Evolutionary conservation across 768 basidiomycete genomes (phyloP).

Genomic region (Leccinum arenicola): DNA sequence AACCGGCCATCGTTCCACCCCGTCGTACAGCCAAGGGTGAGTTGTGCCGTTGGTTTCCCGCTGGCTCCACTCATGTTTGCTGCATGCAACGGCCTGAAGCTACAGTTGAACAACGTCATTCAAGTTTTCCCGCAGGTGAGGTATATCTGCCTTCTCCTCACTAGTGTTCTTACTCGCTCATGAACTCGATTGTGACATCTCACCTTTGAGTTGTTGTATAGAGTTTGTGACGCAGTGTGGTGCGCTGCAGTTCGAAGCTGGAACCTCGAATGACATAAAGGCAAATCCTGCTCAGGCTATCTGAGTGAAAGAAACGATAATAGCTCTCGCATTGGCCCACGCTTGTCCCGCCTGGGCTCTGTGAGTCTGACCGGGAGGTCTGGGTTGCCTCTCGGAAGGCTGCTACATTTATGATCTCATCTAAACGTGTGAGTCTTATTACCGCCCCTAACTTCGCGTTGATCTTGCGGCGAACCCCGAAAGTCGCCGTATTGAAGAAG

Average conservation of each 20-base stretch:
- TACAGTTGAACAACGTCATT: background rate
- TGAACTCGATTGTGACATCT: background rate
- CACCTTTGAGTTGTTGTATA: conserved; percentile 5
- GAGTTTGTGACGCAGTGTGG: background rate
- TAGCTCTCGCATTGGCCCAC: background rate
- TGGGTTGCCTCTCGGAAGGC: conserved; percentile 5
- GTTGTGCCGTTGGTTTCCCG: background rate
- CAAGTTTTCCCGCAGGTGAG: conserved; percentile 15
- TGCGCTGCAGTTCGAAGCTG: background rate
- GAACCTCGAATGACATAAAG: conserved; percentile 13
- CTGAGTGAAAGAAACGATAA: conserved; percentile 13
- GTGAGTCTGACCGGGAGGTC: background rate
- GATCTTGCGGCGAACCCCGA: conserved; percentile 61
- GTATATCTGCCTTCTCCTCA: conserved; percentile 15
- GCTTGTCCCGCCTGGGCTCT: conserved; percentile 11
- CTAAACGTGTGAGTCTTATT: conserved; percentile 72
- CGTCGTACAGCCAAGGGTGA: background rate
- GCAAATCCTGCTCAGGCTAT: conserved; percentile 25
- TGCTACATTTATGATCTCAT: conserved; percentile 29
- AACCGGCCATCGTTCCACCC: background rate
- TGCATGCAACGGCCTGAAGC: conserved; percentile 1
- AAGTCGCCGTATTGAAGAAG: conserved; percentile 50
- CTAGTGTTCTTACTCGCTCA: conserved; percentile 2
- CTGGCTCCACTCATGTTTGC: background rate
- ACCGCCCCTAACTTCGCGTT: conserved; percentile 63